phyloP scores from a whole-genome alignment of 768 basidiomycete genomes.

The Lentinula sp. region DNA sequence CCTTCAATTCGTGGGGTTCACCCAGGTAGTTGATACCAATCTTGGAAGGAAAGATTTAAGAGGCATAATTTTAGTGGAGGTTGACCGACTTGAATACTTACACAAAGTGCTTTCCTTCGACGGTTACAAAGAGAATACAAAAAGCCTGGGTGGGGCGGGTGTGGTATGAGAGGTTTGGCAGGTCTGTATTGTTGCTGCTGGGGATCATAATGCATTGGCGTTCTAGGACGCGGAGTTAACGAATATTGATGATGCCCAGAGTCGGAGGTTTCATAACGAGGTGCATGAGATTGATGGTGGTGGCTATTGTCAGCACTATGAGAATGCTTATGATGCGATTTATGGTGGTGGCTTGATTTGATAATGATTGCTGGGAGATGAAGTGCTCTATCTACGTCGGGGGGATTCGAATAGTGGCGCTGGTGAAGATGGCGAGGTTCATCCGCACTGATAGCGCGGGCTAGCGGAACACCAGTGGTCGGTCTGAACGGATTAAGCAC shows the following conservation, averaged over 20 bases:
- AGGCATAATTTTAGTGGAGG: background rate
- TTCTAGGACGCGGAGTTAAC: background rate
- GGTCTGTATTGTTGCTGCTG: background rate
- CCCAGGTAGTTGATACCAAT: constrained; percentile 80
- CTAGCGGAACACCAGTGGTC: background rate
- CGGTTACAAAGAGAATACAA: constrained; percentile 18
- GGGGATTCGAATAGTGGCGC: constrained; percentile 3
- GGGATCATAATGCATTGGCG: constrained; percentile 1
- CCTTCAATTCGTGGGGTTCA: constrained; percentile 53
- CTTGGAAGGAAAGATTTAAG: constrained; percentile 23
- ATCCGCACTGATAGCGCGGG: background rate
- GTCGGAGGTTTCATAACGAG: background rate
- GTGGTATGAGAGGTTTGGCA: background rate
- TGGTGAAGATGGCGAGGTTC: constrained; percentile 4
- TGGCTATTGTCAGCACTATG: background rate
- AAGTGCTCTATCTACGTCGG: constrained; percentile 1
- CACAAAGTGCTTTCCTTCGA: constrained; percentile 14
- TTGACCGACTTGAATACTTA: background rate
- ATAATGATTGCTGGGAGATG: background rate
- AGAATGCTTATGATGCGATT: background rate
- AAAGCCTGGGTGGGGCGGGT: constrained; percentile 8
- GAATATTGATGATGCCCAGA: background rate
- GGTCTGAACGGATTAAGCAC: background rate
- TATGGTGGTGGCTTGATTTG: background rate
- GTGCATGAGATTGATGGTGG: constrained; percentile 1